A percentile compares a stretch with the other conserved stretches of the same genome.
Evolutionary conservation across 495 filamentous ascomycete genomes (phyloP).

Genomic region (Xylaria cubensis): DNA sequence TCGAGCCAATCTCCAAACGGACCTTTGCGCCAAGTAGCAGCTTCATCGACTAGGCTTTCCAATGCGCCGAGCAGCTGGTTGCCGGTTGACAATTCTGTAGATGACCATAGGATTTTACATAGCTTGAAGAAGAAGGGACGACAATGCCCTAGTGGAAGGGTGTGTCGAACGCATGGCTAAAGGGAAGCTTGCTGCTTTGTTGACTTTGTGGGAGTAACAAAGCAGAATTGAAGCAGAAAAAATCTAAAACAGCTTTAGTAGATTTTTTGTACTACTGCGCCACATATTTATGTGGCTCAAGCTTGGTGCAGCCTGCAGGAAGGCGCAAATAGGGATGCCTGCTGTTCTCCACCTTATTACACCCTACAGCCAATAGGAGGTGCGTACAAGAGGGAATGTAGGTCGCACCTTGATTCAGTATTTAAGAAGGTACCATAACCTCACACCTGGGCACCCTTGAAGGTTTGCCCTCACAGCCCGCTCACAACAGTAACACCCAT

Average conservation of each 20-base stretch:
- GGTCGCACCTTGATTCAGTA: conserved; percentile 9
- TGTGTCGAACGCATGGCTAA: background rate
- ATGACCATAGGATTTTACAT: background rate
- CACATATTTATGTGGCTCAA: conserved; percentile 15
- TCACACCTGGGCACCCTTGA: conserved; percentile 10
- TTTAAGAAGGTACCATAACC: conserved; percentile 14
- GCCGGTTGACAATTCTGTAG: background rate
- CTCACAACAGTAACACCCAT: conserved; percentile 3
- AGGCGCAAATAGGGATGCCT: background rate
- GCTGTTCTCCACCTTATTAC: background rate
- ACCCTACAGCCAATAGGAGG: background rate
- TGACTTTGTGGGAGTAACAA: conserved; percentile 39
- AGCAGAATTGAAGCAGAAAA: conserved; percentile 38
- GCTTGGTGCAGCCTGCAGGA: conserved; percentile 2
- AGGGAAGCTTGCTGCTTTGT: conserved; percentile 28
- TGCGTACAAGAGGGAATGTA: background rate
- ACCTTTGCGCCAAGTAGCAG: background rate
- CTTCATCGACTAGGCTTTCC: background rate
- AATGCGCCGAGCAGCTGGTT: background rate
- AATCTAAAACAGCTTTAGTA: conserved; percentile 34
- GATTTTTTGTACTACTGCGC: conserved; percentile 9
- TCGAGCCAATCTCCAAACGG: background rate
- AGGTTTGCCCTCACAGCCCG: conserved; percentile 2
- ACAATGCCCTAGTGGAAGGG: background rate
- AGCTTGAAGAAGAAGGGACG: background rate